Conservation (phyloP, 1,284 basidiomycete genomes). For the Leccinum pachyderme region DNA sequence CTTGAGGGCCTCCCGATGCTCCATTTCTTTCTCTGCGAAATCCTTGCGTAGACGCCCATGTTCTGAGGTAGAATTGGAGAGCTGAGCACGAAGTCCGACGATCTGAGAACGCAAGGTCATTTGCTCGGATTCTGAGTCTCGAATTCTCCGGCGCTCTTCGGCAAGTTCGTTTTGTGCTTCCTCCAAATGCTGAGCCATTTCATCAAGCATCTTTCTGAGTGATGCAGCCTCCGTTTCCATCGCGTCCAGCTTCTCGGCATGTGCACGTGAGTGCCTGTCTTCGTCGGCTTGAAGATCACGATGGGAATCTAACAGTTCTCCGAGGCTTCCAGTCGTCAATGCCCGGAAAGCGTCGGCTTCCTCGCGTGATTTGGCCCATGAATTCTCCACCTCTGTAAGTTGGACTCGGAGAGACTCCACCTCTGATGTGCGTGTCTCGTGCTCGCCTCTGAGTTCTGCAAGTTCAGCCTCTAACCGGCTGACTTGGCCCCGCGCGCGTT, state of each 20-base stretch:
- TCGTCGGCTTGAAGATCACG: constrained; percentile 79
- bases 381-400: constrained; percentile 76
- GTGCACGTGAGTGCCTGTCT: constrained; percentile 67
- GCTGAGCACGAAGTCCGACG: constrained; percentile 73
- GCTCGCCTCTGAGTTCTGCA: constrained; percentile 72
- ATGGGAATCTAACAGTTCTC: constrained; percentile 82
- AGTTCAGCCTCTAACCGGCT: constrained; percentile 70
- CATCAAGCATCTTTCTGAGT: constrained; percentile 75
- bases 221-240: constrained; percentile 77
- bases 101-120: constrained; percentile 76
- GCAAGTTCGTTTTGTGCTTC: constrained; percentile 67
- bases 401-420: constrained; percentile 65
- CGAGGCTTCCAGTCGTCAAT: constrained; percentile 80
- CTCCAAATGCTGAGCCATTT: constrained; percentile 70
- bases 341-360: constrained; percentile 86
- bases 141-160: constrained; percentile 66
- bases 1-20: constrained; percentile 65
- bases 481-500: constrained; percentile 67
- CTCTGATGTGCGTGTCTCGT: constrained; percentile 73
- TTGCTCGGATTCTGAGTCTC: constrained; percentile 71
- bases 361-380: constrained; percentile 86
- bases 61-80: constrained; percentile 73
- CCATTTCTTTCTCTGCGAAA: constrained; percentile 65
- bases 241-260: constrained; percentile 78
- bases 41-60: constrained; percentile 71